Evolutionary conservation across 1,139 yeast genomes (phyloP), one percentile per base, ranked within the genome.

Genomic region (Taphrina flavorubra): DNA sequence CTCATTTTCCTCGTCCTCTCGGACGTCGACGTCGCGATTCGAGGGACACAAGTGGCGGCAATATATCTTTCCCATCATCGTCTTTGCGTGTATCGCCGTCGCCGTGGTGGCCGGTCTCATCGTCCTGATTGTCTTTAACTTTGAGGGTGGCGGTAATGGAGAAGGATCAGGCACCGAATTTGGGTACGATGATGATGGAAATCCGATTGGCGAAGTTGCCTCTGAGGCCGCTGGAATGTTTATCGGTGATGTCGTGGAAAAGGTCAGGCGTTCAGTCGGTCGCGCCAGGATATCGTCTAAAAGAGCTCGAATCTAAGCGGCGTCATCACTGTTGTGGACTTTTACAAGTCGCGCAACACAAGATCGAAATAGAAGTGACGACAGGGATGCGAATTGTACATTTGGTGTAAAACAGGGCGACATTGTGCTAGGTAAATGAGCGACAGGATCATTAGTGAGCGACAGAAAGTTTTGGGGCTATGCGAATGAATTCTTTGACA

Each of bases 1-100:
- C 1, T 31, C 39, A 1, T 42, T 31, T 18, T 10, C 16, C 20
- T n/a, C 25, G 6, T 25, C 31, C 4, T 25, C n/a, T n/a, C n/a
- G n/a, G n/a, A n/a, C n/a, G n/a, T n/a, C 31, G 31, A 25, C 31
- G 31, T 25, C 31, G 31, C 2, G 31, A 25, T 25, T 25, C 4
- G 42, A 36, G 6, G 2, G 13, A n/a, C 3, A 3, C 11, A 36
- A 25, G 13, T 53, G 58, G 58, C 4, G 34, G 5, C 20, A 16
- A 36, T 53, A 37, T n/a, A 6, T 49, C 36, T 20, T 49, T 20
- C 53, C 53, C 31, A 49, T 49, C 53, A 34, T 53, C 20, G 34
- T 53, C 42, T 37, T 16, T 16, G 16, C 42, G 25, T 16, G 11
- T 16, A 37, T 53, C 44, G 58, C 42, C 8, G 18, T 53, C 44